Conservation (phyloP, 2,329 filamentous ascomycete genomes). For the Chaetomiaceae sp. region DNA sequence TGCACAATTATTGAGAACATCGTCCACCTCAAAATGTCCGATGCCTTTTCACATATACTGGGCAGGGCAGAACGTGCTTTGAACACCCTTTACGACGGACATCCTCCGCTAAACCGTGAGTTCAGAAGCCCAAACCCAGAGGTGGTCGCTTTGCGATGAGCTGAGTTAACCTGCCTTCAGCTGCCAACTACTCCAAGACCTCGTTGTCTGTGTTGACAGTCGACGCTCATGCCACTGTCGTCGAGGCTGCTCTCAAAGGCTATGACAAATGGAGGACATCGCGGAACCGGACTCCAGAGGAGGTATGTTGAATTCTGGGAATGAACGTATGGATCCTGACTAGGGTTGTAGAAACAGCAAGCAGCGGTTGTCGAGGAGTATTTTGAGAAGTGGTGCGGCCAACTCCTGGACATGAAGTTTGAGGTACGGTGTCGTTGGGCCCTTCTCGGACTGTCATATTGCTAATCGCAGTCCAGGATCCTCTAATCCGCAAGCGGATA, state of each 20-base stretch:
- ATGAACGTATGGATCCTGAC: background rate
- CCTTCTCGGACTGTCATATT: background rate
- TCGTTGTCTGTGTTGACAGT: conserved; percentile 71
- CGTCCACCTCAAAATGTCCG: conserved; percentile 73
- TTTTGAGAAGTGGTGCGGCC: conserved; percentile 68
- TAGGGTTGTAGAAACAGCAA: conserved; percentile 42
- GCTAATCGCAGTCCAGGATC: conserved; percentile 52
- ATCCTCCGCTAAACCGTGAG: conserved; percentile 63
- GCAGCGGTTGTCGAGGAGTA: conserved; percentile 56
- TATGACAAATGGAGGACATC: conserved; percentile 69
- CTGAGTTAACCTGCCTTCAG: conserved; percentile 32
- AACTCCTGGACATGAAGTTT: conserved; percentile 65
- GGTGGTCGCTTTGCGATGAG: background rate
- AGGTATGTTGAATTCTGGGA: conserved; percentile 26
- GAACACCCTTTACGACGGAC: conserved; percentile 68
- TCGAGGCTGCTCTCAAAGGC: conserved; percentile 83
- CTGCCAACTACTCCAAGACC: conserved; percentile 60
- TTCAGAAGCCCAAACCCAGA: background rate
- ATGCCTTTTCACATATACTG: conserved; percentile 86
- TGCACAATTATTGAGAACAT: conserved; percentile 82
- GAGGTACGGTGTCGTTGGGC: conserved; percentile 41
- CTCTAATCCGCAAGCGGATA: conserved; percentile 74
- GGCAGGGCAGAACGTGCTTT: conserved; percentile 69
- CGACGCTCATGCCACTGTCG: conserved; percentile 84
- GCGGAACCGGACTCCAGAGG: conserved; percentile 21